Percentiles rank a stretch among this genome's conserved stretches.
These are phyloP conservation scores for Lachnellula arida DNA, from an alignment of 2,329 filamentous ascomycete genomes.

Conservation along the genomic window DNA sequence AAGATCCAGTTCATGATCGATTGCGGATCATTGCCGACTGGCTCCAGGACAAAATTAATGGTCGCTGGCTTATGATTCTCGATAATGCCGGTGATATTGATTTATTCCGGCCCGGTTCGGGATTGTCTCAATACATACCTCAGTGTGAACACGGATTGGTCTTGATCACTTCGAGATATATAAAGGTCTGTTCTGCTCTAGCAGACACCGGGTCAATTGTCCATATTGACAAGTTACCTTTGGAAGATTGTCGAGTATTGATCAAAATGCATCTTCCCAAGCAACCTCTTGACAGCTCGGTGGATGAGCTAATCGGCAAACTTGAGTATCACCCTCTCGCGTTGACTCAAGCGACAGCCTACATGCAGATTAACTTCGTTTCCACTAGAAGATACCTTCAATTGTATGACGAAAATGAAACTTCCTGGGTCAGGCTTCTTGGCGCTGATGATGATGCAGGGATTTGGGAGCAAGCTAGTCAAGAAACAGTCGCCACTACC, in stretches of 20 bases:
- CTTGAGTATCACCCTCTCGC: conserved; percentile 13
- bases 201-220: background rate
- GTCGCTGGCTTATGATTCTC: conserved; percentile 1
- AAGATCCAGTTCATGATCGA: background rate
- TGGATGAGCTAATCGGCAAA: conserved; percentile 1
- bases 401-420: background rate
- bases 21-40: background rate
- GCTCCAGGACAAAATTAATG: background rate
- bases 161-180: background rate
- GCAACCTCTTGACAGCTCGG: background rate
- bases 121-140: background rate
- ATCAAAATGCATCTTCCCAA: background rate
- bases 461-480: background rate
- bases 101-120: background rate
- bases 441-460: background rate
- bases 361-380: conserved; percentile 4
- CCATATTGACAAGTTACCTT: background rate
- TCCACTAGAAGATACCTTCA: conserved; percentile 5
- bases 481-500: background rate
- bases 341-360: conserved; percentile 15
- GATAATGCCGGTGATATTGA: background rate
- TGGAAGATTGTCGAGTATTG: background rate
- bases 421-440: background rate
- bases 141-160: background rate
- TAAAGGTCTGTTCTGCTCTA: background rate